phyloP scores from a whole-genome alignment of 1,284 basidiomycete species.

The Hortiboletus rubellus region DNA sequence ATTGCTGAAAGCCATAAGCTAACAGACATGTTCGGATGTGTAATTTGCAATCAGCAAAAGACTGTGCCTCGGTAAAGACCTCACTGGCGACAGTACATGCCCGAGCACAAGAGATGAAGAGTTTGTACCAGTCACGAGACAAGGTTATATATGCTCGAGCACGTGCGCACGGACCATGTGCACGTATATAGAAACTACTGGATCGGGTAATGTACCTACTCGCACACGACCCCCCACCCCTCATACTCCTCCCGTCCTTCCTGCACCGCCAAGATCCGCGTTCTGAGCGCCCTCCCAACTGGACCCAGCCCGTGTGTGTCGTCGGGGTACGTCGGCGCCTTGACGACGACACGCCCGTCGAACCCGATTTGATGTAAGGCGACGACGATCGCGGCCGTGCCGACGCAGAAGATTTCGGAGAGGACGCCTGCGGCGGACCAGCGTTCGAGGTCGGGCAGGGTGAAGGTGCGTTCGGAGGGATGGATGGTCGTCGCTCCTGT shows the following conservation, averaged over 20 bases:
- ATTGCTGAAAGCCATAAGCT: conserved; percentile 78
- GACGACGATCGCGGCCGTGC: conserved; percentile 50
- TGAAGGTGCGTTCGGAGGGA: conserved; percentile 59
- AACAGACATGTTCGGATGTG: conserved; percentile 80
- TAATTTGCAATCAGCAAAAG: conserved; percentile 95
- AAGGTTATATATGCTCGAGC: conserved; percentile 28
- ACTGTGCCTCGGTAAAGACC: conserved; percentile 89
- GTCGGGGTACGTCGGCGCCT: conserved; percentile 44
- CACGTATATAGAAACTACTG: not conserved
- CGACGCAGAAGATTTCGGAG: conserved; percentile 71
- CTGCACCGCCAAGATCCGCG: conserved; percentile 63
- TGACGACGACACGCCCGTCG: conserved; percentile 43
- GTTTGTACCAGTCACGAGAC: too few species aligned
- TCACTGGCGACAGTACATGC: conserved; percentile 91
- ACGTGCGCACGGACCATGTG: conserved; percentile 43
- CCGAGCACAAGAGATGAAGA: conserved; percentile 82
- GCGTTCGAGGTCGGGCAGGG: conserved; percentile 58
- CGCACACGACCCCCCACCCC: conserved; percentile 48
- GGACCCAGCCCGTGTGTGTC: conserved; percentile 45
- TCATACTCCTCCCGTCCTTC: conserved; percentile 56
- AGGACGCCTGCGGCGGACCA: conserved; percentile 53
- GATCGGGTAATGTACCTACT: not conserved
- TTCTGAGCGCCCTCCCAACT: conserved; percentile 56
- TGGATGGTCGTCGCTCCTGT: conserved; percentile 40
- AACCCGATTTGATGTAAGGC: conserved; percentile 41